Base-by-base conservation (phyloP, 257 asterid species). In the Marsdenia floribunda region DNA sequence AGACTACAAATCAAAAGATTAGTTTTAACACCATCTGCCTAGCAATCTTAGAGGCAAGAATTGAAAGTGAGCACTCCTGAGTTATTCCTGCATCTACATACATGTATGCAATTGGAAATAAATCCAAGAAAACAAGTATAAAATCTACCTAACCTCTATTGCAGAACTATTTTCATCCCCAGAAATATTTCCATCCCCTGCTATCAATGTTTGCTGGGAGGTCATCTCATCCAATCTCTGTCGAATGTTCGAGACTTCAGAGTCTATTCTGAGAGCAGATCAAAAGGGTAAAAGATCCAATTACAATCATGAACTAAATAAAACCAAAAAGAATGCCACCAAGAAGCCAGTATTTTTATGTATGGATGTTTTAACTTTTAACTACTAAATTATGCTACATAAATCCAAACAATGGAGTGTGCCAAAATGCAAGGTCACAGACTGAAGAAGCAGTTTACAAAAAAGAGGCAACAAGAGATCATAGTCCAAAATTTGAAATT, bases 201-300 rank as follows among this genome's bases (percentile, higher is more conserved):
- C 89, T 79, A 74, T 81, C 79, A 73, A 76, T 63, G 87, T 83
- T 78, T 82, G 82, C 83, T 80, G 87, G 47, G 74, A 80, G 68
- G 76, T 83, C 88, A 85, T 75, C 75, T 82, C 88, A 79, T 88
- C 87, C 75, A 94, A 87, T 76, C 81, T 85, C 79, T 80, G 87
- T 75, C 80, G 92, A 82, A 92, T 87, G 73, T 78, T 84, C 77
- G 92, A 90, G 89, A 88, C 89, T 88, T 92, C 97, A 81, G 87
- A 90, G 86, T 94, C 99, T 90, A 94, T 90, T 88, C 99, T 94
- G 99, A 90, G 93, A 81, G 87, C 92, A 88, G 87, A 87, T 68
- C 73, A 77, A 73, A 86, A 84, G 78, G 81, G 83, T 74, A 40
- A 68, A 73, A 60, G 37, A 79, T 40, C 71, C 71, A 37, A 38